Percentiles rank a stretch among this genome's conserved stretches.
Evolutionary conservation across 441 rosid genomes (phyloP).

Genomic region (Monsonia emarginata): DNA sequence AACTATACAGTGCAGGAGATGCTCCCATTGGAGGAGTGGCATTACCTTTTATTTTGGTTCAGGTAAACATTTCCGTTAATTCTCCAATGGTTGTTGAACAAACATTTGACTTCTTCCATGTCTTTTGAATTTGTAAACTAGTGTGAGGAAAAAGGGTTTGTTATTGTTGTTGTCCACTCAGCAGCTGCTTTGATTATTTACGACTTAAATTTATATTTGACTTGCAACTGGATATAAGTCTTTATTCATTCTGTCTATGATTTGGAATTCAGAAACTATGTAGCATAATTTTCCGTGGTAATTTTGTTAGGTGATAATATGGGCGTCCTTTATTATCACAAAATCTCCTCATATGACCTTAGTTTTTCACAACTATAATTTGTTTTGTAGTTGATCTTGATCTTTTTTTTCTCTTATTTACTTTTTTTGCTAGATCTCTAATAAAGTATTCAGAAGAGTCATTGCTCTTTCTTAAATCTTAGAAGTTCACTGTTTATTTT

Average conservation of each 20-base stretch:
- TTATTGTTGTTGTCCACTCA: background rate
- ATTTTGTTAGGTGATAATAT: background rate
- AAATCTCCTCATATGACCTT: background rate
- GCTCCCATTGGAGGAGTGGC: conserved; percentile 87
- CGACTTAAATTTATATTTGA: background rate
- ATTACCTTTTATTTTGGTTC: conserved; percentile 91
- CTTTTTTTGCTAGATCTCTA: no score
- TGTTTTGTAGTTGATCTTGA: background rate
- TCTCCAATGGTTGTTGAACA: conserved; percentile 9
- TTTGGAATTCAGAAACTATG: no score
- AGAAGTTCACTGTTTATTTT: background rate
- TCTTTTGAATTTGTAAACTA: background rate
- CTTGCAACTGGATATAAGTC: background rate
- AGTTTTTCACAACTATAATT: background rate
- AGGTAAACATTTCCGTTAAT: conserved; percentile 41
- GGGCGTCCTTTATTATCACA: background rate
- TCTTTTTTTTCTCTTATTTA: background rate
- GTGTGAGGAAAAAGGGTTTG: background rate
- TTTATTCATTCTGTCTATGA: background rate
- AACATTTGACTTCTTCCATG: conserved; percentile 2
- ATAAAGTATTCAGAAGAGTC: background rate
- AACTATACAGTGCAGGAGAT: conserved; percentile 62
- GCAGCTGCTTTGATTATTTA: background rate
- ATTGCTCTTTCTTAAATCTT: background rate
- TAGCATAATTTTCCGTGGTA: background rate